Percentiles rank a stretch among this genome's conserved stretches.
Conservation (phyloP, 495 filamentous ascomycete species). For the Daldinia vernicosa region DNA sequence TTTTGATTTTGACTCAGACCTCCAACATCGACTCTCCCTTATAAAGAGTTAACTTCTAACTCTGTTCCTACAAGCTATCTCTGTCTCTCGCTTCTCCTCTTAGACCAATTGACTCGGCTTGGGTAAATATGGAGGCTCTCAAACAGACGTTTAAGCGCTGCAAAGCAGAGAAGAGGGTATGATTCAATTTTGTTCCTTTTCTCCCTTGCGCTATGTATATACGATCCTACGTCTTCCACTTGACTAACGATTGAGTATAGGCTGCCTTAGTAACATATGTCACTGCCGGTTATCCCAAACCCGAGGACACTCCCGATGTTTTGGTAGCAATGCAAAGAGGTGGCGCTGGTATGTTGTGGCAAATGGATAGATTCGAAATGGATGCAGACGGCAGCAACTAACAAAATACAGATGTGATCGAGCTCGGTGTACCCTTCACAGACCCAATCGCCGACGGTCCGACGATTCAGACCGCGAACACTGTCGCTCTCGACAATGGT, state of each 20-base stretch:
- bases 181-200: slow-evolving; percentile 53
- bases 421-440: slow-evolving; percentile 93
- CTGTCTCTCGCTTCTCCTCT: not conserved
- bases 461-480: slow-evolving; percentile 92
- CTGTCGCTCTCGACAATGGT: slow-evolving; percentile 84
- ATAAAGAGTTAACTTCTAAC: slow-evolving; percentile 14
- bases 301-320: slow-evolving; percentile 81
- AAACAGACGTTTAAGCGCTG: slow-evolving; percentile 88
- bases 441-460: slow-evolving; percentile 97
- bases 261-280: slow-evolving; percentile 93
- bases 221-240: not conserved
- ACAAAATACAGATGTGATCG: slow-evolving; percentile 71
- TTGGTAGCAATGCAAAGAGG: slow-evolving; percentile 91
- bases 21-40: not conserved
- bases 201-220: not conserved
- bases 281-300: slow-evolving; percentile 91
- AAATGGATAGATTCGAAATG: not conserved
- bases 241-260: slow-evolving; percentile 44
- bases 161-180: slow-evolving; percentile 75
- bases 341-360: slow-evolving; percentile 75
- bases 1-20: slow-evolving; percentile 11
- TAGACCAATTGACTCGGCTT: slow-evolving; percentile 13
- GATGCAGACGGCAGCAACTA: not conserved
- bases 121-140: slow-evolving; percentile 71
- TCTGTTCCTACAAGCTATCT: not conserved